Conservation (phyloP, 495 filamentous ascomycete species). For the Astrocystis sublimbata region DNA sequence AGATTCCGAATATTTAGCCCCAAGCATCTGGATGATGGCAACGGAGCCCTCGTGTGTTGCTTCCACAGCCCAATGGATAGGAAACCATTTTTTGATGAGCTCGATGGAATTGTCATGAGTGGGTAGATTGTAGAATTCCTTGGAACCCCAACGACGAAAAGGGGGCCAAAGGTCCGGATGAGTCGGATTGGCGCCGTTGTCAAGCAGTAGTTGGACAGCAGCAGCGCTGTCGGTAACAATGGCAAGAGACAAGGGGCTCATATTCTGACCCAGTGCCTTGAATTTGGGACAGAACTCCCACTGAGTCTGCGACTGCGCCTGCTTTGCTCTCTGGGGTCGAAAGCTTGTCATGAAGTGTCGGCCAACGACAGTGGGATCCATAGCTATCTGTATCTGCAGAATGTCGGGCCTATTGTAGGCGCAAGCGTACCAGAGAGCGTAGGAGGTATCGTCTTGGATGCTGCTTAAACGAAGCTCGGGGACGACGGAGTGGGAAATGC, state of each 20-base stretch:
- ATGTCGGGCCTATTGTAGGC: not conserved
- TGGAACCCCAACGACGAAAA: too few species aligned
- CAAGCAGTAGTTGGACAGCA: constrained; percentile 3
- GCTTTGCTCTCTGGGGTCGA: not conserved
- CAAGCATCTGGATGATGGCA: not conserved
- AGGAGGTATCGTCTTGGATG: not conserved
- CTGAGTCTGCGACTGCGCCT: not conserved
- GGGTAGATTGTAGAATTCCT: too few species aligned
- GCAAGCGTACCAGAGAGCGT: constrained; percentile 16
- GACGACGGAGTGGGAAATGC: not conserved
- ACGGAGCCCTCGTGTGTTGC: not conserved
- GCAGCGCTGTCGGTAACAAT: not conserved
- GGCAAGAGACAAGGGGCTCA: constrained; percentile 7
- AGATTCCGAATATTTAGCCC: not conserved
- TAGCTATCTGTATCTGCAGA: not conserved
- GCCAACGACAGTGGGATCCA: not conserved
- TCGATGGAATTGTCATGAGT: too few species aligned
- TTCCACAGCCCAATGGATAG: constrained; percentile 13
- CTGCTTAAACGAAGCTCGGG: constrained; percentile 4
- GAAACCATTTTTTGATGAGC: not conserved
- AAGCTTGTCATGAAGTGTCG: not conserved
- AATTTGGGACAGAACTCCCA: not conserved
- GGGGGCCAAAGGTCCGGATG: not conserved
- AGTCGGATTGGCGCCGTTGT: constrained; percentile 5
- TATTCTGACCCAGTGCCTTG: not conserved